Base-by-base conservation (phyloP, 2,329 filamentous ascomycete genomes). In the Emergomyces africanus region DNA sequence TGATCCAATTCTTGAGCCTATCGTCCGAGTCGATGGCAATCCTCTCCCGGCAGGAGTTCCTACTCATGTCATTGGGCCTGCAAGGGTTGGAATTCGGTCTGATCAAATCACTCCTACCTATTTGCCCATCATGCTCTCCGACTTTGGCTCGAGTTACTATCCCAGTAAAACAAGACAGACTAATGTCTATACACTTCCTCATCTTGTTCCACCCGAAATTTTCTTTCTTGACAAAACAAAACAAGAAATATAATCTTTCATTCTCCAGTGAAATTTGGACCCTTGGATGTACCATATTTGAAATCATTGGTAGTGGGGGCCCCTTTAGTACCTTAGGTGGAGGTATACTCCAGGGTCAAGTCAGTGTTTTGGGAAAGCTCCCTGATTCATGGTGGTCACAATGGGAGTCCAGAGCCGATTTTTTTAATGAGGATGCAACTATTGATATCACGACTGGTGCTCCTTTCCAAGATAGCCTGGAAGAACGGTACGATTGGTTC, bases 191-290 rank as follows among this genome's bases (percentile, higher is more conserved):
- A 61, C 55, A 1, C 61, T 60, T 20, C 55, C 39, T 15, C 61
- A 63, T 60, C 60, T 63, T 15, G 60, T 61, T 25, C 57, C 61
- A 46, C 60, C 59, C 14, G 60, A 63, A 59, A 25, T 54, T 20
- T 61, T 53, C 54, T 63, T 60, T 42, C 44, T 60, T 25, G 57
- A 60, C 37, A 56, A 59, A 23, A 9, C 56, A 42, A 56, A 56
- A 42, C 54, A 14, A 14, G 58, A 42, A 9, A 62, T 23, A 59
- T n/a, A n/a, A 20, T 23, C 54, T 62, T 49, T 63, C 58, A 35
- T 61, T 63, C 58, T 55, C 61, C 41, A 61, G 61, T 23, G 58
- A 61, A 54, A 63, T 63, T 50, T 63, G 58, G 61, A 61, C 61
- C 55, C 57, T 63, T 42, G 60, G 57, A 57, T 61, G 60, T 54